Base-by-base conservation (phyloP, 179 eudicot genomes). In the Amaranthus tricolor region DNA sequence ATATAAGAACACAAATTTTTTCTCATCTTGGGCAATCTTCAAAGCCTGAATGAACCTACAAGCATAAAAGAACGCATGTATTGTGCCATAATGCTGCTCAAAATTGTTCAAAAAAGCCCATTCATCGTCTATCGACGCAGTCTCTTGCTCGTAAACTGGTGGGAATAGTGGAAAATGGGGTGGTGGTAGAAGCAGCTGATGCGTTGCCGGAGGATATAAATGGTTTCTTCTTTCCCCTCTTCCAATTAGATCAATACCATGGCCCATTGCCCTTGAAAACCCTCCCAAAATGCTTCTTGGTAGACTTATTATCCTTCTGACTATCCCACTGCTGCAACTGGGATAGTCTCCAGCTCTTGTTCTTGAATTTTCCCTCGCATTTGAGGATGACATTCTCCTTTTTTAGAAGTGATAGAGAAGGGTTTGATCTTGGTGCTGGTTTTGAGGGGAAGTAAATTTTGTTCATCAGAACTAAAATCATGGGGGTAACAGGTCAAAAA, bases 21-120 rank as follows among this genome's bases (percentile, higher is more conserved):
- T 83, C 78, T 92, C 98, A 9, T 87, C 85, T 72, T 78, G 68
- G 70, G 96, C 93, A 16, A 92, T 89, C 80, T 85, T 88, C 10
- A 94, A 85, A 17, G 88, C 91, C 57, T 90, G 90, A 57, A 48
- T 44, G 63, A 92, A 90, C 70, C 86, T 82, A 56, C 97, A 92
- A 20, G 93, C 91, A 72, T 92, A 92, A 85, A 94, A 92, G 68
- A 92, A 92, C 4, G 98, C 97, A 72, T 90, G 98, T 5, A 62
- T 72, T 16, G 79, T 74, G 5, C 96, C 94, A 66, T 81, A 90
- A 20, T 81, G 86, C 80, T 83, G 89, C 81, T 94, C 98, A 78
- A 88, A 94, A 9, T 56, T 74, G 45, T 86, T 73, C 51, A 92
- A 76, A 80, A 94, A 92, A n/a, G 83, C 89, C 96, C 92, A 90